phyloP scores from a whole-genome alignment of 305 asterid genomes.

The Solanum hybrid region DNA sequence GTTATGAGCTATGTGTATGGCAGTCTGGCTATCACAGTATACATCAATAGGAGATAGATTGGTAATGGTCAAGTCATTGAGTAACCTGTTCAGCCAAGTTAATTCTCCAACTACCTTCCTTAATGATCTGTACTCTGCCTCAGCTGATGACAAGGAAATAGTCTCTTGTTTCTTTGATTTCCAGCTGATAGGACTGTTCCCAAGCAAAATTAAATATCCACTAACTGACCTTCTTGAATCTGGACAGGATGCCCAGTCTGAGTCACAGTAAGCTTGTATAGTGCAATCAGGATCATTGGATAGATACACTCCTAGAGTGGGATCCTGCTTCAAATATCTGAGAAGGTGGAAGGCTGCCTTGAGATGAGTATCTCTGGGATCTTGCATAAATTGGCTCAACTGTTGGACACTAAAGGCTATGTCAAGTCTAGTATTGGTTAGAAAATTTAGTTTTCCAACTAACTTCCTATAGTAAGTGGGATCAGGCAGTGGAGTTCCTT shows the following conservation, averaged over 20 bases:
- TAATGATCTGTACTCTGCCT: background rate
- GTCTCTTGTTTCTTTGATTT: background rate
- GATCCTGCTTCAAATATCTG: background rate
- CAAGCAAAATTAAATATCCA: background rate
- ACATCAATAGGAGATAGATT: background rate
- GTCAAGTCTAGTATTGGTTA: background rate
- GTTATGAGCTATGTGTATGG: too few species aligned
- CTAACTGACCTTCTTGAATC: background rate
- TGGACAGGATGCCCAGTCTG: background rate
- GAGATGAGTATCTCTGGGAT: background rate
- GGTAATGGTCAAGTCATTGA: background rate
- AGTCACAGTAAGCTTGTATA: too few species aligned
- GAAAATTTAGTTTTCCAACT: background rate
- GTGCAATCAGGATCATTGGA: background rate
- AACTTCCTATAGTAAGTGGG: background rate
- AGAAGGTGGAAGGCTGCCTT: background rate
- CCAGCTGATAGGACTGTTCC: background rate
- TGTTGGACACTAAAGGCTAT: background rate
- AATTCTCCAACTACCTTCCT: background rate
- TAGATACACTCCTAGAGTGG: background rate
- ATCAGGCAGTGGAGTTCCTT: background rate
- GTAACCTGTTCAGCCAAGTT: background rate
- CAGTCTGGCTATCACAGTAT: background rate
- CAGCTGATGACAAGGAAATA: background rate
- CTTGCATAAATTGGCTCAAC: background rate